Base-by-base conservation (phyloP, 1,139 yeast genomes). In the Sporopachydermia cereana region DNA sequence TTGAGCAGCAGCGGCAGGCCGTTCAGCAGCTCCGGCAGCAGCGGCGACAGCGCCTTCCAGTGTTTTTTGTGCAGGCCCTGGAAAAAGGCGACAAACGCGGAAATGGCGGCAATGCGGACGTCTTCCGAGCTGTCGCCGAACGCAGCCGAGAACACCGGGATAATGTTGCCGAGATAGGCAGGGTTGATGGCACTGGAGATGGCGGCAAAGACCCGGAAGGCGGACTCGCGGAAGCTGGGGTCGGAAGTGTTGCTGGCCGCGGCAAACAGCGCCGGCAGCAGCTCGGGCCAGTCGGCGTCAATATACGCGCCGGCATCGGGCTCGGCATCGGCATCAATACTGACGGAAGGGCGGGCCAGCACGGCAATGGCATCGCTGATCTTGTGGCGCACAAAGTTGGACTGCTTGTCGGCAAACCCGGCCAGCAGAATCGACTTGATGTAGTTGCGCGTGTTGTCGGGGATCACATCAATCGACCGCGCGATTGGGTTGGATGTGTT, bases 361-460 rank as follows among this genome's bases (percentile, higher is more conserved):
- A 89, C 97, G 1, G 97, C 85, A 47, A 91, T 84, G 3, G 95
- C 95, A 66, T 91, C 98, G 3, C 96, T 80, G 46, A 91, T 69
- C 60, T 91, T 91, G 62, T 89, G 96, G 60, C 97, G 79, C 31
- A 88, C 89, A 51, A 73, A 76, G 49, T 76, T 76, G 21, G 83
- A 68, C 58, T 79, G 83, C 48, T 72, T 79, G 2, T 79, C 59
- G 3, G 74, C 60, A 53, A 91, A 85, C 12, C 96, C 97, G 46
- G 73, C 72, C 53, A 89, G 69, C 43, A 91, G 72, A 31, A 76
- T 69, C 16, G 68, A 55, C 54, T 94, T 77, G 47, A 89, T 77
- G 57, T 82, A 84, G 30, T 59, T 62, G 49, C 77, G 71, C 1
- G 79, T 82, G 7, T 71, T 74, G 36, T 72, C 75, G 48, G 78